Conservation (phyloP, 768 basidiomycete species). For the Phylloporus sp. region DNA sequence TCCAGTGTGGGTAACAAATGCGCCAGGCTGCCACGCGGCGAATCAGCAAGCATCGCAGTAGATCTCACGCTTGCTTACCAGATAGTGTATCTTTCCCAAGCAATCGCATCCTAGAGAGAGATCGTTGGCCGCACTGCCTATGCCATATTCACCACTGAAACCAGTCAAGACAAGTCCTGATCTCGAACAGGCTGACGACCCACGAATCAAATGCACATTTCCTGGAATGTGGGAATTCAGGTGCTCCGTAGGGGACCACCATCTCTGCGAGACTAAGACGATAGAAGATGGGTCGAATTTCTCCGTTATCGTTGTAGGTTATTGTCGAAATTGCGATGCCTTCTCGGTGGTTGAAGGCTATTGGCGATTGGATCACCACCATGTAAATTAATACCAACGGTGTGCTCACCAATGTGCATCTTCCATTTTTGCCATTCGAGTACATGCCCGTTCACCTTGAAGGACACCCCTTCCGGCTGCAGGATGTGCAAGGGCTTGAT, state of each 20-base stretch:
- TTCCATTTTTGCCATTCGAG: constrained; percentile 97
- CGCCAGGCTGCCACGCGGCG: constrained; percentile 51
- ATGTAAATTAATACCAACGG: neutral
- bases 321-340: constrained; percentile 81
- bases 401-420: constrained; percentile 74
- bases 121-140: constrained; percentile 90
- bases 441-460: constrained; percentile 74
- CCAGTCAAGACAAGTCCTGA: constrained; percentile 1
- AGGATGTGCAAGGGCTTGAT: constrained; percentile 80
- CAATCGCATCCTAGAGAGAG: constrained; percentile 89
- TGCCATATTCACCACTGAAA: constrained; percentile 80
- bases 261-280: constrained; percentile 84
- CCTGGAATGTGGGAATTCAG: constrained; percentile 81
- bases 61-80: constrained; percentile 42
- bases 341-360: constrained; percentile 76
- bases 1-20: constrained; percentile 72
- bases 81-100: constrained; percentile 79
- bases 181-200: constrained; percentile 20
- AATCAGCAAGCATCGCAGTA: neutral
- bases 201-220: constrained; percentile 88
- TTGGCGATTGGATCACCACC: neutral
- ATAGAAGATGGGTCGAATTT: constrained; percentile 83
- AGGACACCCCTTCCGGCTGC: constrained; percentile 90
- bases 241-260: constrained; percentile 87
- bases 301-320: constrained; percentile 83